Evolutionary conservation across 2,329 filamentous ascomycete species (phyloP).

Genomic region (Calonectria pteridis): DNA sequence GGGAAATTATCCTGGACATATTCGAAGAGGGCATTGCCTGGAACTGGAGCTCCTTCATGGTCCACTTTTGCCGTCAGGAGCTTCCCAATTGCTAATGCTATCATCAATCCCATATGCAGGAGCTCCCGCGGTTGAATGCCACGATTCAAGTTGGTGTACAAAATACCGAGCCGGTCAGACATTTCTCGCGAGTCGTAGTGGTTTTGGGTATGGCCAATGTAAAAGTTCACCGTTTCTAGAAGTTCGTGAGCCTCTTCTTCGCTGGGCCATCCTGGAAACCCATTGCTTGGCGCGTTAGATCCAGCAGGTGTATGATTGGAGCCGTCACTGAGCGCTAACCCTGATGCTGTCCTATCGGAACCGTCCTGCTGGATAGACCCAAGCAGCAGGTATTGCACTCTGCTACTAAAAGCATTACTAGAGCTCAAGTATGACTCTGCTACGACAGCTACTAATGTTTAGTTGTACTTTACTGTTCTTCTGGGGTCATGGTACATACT

Average conservation of each 20-base stretch:
- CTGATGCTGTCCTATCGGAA: not conserved
- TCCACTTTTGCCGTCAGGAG: not conserved
- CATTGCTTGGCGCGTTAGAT: not conserved
- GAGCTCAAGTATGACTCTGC: constrained; percentile 3
- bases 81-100: not conserved
- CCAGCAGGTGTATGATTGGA: not conserved
- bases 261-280: not conserved
- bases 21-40: not conserved
- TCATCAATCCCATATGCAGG: constrained; percentile 1
- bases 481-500: not conserved
- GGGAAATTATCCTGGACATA: constrained; percentile 5
- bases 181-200: constrained; percentile 9
- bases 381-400: constrained; percentile 3
- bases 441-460: not conserved
- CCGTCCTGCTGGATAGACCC: not conserved
- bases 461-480: not conserved
- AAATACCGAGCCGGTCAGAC: not conserved
- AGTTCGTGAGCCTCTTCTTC: constrained; percentile 3
- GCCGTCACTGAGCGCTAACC: not conserved
- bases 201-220: constrained; percentile 3
- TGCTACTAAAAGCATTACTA: constrained; percentile 1
- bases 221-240: not conserved
- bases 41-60: not conserved
- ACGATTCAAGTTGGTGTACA: constrained; percentile 2
- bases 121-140: not conserved